Evolutionary conservation across 1,139 yeast genomes (phyloP), one percentile per base, ranked within the genome.

Genomic region (Sugiyamaella castrensis): DNA sequence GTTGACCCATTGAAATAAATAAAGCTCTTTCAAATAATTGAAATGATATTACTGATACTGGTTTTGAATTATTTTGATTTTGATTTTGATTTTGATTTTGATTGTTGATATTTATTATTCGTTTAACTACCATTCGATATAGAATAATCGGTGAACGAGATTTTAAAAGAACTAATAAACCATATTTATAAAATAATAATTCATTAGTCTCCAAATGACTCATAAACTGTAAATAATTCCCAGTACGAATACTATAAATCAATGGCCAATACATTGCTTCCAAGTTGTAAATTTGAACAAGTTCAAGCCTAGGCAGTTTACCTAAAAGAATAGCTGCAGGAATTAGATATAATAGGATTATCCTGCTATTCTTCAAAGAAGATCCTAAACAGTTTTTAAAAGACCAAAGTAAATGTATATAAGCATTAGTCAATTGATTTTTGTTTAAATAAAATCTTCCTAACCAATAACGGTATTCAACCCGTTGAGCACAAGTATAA

Each of bases 381-480:
- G 55, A 47, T 4, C 57, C 52, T 1, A 76, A 77, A 46, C 82
- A 71, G 47, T 76, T 70, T 3, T 57, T 51, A 47, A 80, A 77
- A 51, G 91, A 81, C 86, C 89, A 84, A 29, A 68, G 58, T 39
- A 87, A 71, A 60, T 87, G 89, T 27, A 67, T 62, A 57, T 73
- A 82, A 2, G 88, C 79, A 46, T 73, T 75, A 10, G 71, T 67
- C 30, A 82, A 70, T 57, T 82, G 82, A 53, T 79, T 76, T 52
- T 82, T 82, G 38, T 79, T 74, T 44, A 86, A 64, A 58, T 82
- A 80, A 61, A 78, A 87, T 47, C 81, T 74, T 0, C 89, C 89
- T 40, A 85, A 71, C 59, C 82, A 79, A 63, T 74, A 87, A 46
- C 92, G 69, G 64, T 83, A 86, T 57, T 81, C 84, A 4, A 85